Evolutionary conservation across 1,284 basidiomycete species (phyloP), one percentile per base, ranked within the genome.

Genomic region (Trametes sp.): DNA sequence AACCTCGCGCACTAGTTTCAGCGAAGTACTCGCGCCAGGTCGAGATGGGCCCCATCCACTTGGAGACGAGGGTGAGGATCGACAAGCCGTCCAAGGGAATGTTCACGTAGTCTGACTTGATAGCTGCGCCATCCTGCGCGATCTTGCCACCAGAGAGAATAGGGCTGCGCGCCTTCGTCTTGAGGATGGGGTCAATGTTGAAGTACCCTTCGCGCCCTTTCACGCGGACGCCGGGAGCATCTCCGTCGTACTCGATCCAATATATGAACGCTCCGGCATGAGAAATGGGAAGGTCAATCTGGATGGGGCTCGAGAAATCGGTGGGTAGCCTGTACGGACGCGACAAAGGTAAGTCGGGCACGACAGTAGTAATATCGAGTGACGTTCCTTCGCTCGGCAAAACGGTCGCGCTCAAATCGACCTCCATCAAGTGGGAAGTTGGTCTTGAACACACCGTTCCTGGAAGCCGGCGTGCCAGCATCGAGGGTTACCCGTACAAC

Each of bases 391-490:
- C 92, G 84, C 75, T 95, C 85, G 10, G 86, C 82, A 75, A 94
- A 95, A 45, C 79, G 84, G 65, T 90, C 87, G 26, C 97, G 87
- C 59, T 88, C 83, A 73, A 98, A 99, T 16, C 77, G 80, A 29
- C 93, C 93, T 19, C 95, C 96, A 69, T 98, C 92, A 7, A 98
- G 83, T 4, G 96, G 96, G 72, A 98, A 98, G 77, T 98, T 97
- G 62, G 94, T 96, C 81, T 90, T 95, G 75, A 98, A 92, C 2
- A 94, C 84, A 54, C 95, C 96, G 67, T 96, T 94, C 69, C 87
- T 89, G 2, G 94, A 88, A 8, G 94, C 93, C 1, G 92, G 88
- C 0, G 94, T 95, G 11, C 96, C 96, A 0, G 96, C 92, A 61
- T 94, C 92, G 57, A 98, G 83, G 11, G 92, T 90, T 50, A 98